Evolutionary conservation across 2,329 filamentous ascomycete species (phyloP), one percentile per base, ranked within the genome.

Genomic region (Aspergillus novoparasiticus): DNA sequence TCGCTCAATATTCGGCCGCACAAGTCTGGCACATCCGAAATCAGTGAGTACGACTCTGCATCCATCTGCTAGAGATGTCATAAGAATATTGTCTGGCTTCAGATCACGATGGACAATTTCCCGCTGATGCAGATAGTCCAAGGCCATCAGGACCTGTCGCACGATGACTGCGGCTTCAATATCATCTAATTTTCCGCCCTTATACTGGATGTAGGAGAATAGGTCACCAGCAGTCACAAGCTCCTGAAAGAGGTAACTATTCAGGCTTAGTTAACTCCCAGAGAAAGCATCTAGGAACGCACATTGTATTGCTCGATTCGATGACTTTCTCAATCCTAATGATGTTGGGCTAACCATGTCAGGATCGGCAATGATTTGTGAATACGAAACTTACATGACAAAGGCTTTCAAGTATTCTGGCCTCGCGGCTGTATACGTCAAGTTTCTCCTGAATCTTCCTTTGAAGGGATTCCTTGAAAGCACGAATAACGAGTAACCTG

Each of bases 21-120:
- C 63, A 57, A 74, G 61, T 45, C 81, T 81, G 2, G 86, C 83
- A 66, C 83, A 83, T 10, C 87, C 87, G 69, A 89, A 89, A 71
- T 89, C 87, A 0, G 85, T 86, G 48, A 89, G 77, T 1, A 89
- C 79, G 9, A 89, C 78, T 26, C 87, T 81, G 26, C 81, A 80
- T 3, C 82, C 82, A 50, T 78, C 75, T 16, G 79, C 76, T 58
- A 83, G 78, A 1, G 84, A 85, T 0, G 84, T 84, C 80, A 89
- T 81, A 34, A 89, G 78, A 10, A 89, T 83, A 67, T 89, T 89
- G 58, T 89, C 87, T 0, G 86, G 86, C 68, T 89, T 89, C 56
- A 89, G 78, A 68, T 89, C 87, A 36, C 87, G 80, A 71, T 89
- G 87, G 5, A 85, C 85, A 50, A 89, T 84, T 46, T 81, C 76